phyloP scores from a whole-genome alignment of 129 eudicot genomes.

The Kitagawia praeruptora region DNA sequence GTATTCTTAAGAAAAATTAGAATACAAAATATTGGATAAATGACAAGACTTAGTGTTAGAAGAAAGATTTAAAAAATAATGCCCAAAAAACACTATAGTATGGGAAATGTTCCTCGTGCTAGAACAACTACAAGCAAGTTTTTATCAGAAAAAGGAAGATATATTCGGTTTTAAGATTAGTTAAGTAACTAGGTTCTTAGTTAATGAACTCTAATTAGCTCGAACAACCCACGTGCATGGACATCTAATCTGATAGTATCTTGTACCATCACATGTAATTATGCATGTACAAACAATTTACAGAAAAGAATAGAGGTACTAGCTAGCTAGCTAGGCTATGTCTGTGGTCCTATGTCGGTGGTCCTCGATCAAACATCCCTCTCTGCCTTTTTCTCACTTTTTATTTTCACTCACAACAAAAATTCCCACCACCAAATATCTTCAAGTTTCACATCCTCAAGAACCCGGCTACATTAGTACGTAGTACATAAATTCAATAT shows the following conservation, averaged over 20 bases:
- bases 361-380: constrained; percentile 1
- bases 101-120: no score
- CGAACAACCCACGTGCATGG: not conserved
- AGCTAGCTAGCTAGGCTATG: not conserved
- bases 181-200: no score
- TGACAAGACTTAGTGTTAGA: no score
- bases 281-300: constrained; percentile 4
- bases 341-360: no score
- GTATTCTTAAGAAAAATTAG: no score
- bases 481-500: not conserved
- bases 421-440: constrained; percentile 10
- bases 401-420: not conserved
- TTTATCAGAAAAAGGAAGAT: no score
- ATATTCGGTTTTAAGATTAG: no score
- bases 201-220: not conserved
- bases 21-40: no score
- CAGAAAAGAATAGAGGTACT: constrained; percentile 1
- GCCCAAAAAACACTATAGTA: no score
- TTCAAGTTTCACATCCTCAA: not conserved
- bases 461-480: not conserved
- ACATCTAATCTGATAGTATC: not conserved
- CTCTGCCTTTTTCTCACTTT: not conserved
- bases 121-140: no score
- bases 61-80: no score
- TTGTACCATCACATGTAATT: not conserved